Evolutionary conservation across 2,329 filamentous ascomycete species (phyloP).

Genomic region (Zasmidium cellare): DNA sequence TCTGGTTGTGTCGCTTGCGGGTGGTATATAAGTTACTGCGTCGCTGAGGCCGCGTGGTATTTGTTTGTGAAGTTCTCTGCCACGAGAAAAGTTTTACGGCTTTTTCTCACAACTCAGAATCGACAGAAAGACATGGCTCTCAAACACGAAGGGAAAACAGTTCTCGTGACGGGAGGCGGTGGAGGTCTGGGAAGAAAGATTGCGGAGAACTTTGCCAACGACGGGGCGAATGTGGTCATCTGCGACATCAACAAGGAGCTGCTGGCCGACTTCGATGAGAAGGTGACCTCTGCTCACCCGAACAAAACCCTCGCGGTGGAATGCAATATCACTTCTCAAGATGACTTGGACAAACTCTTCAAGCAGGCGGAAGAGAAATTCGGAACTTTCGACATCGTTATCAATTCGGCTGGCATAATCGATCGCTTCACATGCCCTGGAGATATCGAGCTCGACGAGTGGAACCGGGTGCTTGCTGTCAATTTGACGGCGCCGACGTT

Average conservation of each 20-base stretch:
- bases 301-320: constrained; percentile 35
- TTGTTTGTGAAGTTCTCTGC: too few species aligned
- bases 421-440: constrained; percentile 58
- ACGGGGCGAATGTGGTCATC: constrained; percentile 37
- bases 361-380: constrained; percentile 39
- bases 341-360: constrained; percentile 41
- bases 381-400: constrained; percentile 44
- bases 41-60: too few species aligned
- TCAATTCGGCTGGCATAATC: constrained; percentile 61
- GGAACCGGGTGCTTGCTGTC: constrained; percentile 56
- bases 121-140: constrained; percentile 6
- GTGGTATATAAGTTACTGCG: too few species aligned
- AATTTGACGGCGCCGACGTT: constrained; percentile 60
- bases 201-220: constrained; percentile 32
- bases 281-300: constrained; percentile 23
- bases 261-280: constrained; percentile 30
- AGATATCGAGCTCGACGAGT: constrained; percentile 46
- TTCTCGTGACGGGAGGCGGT: constrained; percentile 35
- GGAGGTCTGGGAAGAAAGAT: constrained; percentile 37
- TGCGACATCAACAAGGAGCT: constrained; percentile 37
- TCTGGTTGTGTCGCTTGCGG: too few species aligned
- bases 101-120: not conserved
- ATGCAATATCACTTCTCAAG: constrained; percentile 39
- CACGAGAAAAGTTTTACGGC: not conserved
- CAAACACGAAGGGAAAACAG: constrained; percentile 29